Conservation (phyloP, 106 monocot genomes). For the Dendrobium chrysotoxum region DNA sequence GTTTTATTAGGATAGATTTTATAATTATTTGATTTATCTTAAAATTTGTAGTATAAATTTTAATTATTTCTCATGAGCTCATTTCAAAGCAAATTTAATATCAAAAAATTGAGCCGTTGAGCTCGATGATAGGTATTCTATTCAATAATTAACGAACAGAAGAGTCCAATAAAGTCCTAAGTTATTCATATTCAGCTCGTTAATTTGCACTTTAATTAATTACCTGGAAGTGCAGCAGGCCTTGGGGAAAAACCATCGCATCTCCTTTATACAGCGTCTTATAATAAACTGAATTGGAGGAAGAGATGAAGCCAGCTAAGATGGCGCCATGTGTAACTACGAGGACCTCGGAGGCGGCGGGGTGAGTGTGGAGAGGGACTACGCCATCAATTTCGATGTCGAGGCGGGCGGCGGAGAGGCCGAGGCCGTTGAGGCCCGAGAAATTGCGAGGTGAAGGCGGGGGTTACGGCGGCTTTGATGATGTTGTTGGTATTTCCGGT, state of each 20-base stretch:
- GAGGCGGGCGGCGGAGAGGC: conserved; percentile 67
- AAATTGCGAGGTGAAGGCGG: conserved; percentile 27
- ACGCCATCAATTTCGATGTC: conserved; percentile 59
- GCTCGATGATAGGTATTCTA: too few species aligned
- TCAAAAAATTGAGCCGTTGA: too few species aligned
- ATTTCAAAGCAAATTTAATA: too few species aligned
- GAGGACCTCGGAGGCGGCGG: conserved; percentile 57
- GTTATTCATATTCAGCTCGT: too few species aligned
- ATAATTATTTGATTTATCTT: too few species aligned
- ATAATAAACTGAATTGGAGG: conserved; percentile 40
- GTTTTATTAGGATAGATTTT: too few species aligned
- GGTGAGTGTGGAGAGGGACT: conserved; percentile 87
- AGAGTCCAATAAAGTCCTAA: too few species aligned
- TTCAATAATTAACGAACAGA: too few species aligned
- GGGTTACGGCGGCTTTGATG: conserved; percentile 32
- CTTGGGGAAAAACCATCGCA: conserved; percentile 75
- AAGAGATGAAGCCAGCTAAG: conserved; percentile 64
- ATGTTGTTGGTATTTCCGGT: conserved; percentile 50
- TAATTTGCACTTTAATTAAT: conserved; percentile 18
- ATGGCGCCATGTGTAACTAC: conserved; percentile 45
- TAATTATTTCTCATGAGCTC: too few species aligned
- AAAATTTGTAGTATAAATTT: too few species aligned
- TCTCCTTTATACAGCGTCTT: conserved; percentile 40
- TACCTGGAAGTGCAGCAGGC: conserved; percentile 66
- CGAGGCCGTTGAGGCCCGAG: conserved; percentile 54